phyloP scores from a whole-genome alignment of 2,329 filamentous ascomycete genomes.

The Sordariomycetes sp. region DNA sequence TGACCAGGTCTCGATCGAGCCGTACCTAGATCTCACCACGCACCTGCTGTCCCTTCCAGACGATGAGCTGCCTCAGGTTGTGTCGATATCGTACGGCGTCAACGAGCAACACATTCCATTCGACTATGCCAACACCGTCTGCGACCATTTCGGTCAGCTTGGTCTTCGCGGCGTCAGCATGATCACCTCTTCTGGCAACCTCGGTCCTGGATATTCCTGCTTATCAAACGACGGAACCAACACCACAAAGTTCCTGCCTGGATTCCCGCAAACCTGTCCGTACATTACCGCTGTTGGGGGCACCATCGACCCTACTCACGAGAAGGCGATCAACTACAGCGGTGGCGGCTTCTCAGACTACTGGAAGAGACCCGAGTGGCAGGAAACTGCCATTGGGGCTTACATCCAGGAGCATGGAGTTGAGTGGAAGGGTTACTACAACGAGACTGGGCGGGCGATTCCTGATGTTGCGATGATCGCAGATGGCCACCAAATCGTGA shows the following conservation, averaged over 20 bases:
- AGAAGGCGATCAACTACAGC: slow-evolving; percentile 38
- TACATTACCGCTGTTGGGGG: slow-evolving; percentile 56
- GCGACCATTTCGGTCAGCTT: slow-evolving; percentile 54
- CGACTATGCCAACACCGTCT: slow-evolving; percentile 41
- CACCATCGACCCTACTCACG: slow-evolving; percentile 40
- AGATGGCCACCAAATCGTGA: slow-evolving; percentile 20
- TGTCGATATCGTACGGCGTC: slow-evolving; percentile 64
- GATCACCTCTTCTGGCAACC: slow-evolving; percentile 56
- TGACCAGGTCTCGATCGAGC: slow-evolving; percentile 44
- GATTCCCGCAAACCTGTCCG: slow-evolving; percentile 36
- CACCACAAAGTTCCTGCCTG: slow-evolving; percentile 20
- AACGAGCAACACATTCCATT: slow-evolving; percentile 55
- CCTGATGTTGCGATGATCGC: slow-evolving; percentile 54
- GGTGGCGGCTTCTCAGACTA: slow-evolving; percentile 44
- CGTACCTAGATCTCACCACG: slow-evolving; percentile 55
- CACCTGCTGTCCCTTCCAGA: slow-evolving; percentile 47
- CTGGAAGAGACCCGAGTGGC: slow-evolving; percentile 36
- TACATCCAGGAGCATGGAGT: slow-evolving; percentile 33
- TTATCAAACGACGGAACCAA: slow-evolving; percentile 25
- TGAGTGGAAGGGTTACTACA: slow-evolving; percentile 38
- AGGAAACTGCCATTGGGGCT: slow-evolving; percentile 25
- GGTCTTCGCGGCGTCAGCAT: slow-evolving; percentile 58
- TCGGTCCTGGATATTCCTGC: slow-evolving; percentile 24
- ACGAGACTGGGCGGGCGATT: slow-evolving; percentile 43
- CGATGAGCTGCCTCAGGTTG: slow-evolving; percentile 48